Base-by-base conservation (phyloP, 805 yeast genomes). In the Saccharomycopsis sp. region DNA sequence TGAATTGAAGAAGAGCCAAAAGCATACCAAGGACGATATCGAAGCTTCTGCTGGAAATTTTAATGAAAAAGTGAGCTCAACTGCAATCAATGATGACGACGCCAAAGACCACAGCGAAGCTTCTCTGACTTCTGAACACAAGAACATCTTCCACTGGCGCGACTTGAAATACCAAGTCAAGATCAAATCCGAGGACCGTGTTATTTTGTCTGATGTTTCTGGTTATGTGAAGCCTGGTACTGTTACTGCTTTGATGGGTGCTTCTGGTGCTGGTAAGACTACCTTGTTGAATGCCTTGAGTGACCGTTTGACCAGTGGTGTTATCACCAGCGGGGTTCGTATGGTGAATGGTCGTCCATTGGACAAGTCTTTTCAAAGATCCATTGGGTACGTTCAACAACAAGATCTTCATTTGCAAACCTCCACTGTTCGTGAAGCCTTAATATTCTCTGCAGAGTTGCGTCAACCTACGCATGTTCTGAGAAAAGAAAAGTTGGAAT, bases 241-340 rank as follows among this genome's bases (percentile, higher is more conserved):
- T 43, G 65, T 81, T 59, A 80, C 88, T 31, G 89, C 89, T 4
- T 65, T 81, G 44, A 80, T 81, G 88, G 92, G 92, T 53, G 82
- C 80, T 39, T 81, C 89, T 25, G 92, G 92, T 63, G 92, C 92
- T 34, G 92, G 92, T 64, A 81, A 81, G 54, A 81, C 92, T 19
- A 82, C 89, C 2, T 63, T 81, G 43, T 65, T 82, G 52, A 80
- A 81, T 58, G 77, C 79, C 50, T 67, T 82, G 46, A 77, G 86
- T 17, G 82, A 77, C 53, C 71, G 89, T 58, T 72, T 79, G 41
- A 71, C 77, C 32, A 65, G 72, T 56, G 92, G 89, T 60, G 76
- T 74, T 13, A 72, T 81, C 31, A 71, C 85, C 29, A 31, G 23
- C 19, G 83, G 84, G 52, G 81, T 78, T 52, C 69, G 75, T 68